These are phyloP conservation scores for Achaetomiella virescens DNA, from an alignment of 495 filamentous ascomycete genomes.

Conservation along the genomic window DNA sequence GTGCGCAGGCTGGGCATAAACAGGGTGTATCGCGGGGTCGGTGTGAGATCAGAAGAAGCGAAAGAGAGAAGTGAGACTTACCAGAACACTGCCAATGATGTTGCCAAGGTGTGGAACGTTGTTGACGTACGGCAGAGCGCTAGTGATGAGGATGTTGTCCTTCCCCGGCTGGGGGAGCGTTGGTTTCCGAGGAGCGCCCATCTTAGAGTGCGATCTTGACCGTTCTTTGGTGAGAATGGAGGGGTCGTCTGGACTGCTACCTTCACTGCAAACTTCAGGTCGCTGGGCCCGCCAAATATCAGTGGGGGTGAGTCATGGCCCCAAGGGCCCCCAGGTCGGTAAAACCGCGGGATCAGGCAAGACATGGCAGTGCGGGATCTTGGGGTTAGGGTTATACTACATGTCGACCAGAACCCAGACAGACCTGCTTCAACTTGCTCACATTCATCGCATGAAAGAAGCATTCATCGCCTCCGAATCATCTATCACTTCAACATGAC, in stretches of 20 bases:
- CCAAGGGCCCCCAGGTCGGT: not conserved
- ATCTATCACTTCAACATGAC: too few relatives aligned
- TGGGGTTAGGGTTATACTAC: too few relatives aligned
- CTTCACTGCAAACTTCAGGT: constrained; percentile 1
- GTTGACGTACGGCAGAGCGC: constrained; percentile 83
- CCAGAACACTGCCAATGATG: constrained; percentile 80
- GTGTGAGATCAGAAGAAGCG: not conserved
- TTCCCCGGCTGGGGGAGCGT: constrained; percentile 43
- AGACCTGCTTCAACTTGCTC: too few relatives aligned
- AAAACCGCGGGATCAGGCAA: constrained; percentile 7
- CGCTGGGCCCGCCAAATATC: not conserved
- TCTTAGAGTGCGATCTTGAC: not conserved
- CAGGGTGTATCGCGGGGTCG: not conserved
- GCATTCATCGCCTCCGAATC: too few relatives aligned
- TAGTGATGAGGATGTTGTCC: constrained; percentile 54
- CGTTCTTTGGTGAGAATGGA: not conserved
- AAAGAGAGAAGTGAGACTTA: constrained; percentile 8
- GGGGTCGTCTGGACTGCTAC: not conserved
- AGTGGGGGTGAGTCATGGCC: constrained; percentile 18
- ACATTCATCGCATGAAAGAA: too few relatives aligned
- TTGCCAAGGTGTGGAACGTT: constrained; percentile 96
- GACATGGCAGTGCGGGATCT: too few relatives aligned
- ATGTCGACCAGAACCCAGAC: too few relatives aligned
- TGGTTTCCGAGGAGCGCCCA: constrained; percentile 13
- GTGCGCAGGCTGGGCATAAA: not conserved